Evolutionary conservation across 2,329 filamentous ascomycete species (phyloP), one percentile per base, ranked within the genome.

Genomic region (Fusarium floridanum): DNA sequence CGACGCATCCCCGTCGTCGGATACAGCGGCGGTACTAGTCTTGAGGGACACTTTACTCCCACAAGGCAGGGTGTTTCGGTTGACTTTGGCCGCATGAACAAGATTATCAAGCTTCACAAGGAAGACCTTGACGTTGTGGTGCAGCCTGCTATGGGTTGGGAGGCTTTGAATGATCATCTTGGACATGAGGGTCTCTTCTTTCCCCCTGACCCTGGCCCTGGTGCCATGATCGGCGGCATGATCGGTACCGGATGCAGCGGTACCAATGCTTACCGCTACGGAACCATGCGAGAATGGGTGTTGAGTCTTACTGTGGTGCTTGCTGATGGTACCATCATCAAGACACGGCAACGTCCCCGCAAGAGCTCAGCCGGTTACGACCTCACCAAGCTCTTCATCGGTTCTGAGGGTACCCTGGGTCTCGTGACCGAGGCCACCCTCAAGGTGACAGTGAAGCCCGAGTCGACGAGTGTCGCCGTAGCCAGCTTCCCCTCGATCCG

Each of bases 281-380:
- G 95, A 72, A 98, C 95, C 3, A 98, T 98, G 95, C 92, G 94
- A 72, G 95, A 98, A 81, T 98, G 95, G 95, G 95, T 98, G 14
- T 85, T 97, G 24, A 93, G 90, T 64, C 84, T 98, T 75, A 98
- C 95, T 0, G 94, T 97, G 5, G 95, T 98, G 12, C 88, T 98
- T 78, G 95, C 95, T 20, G 95, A 98, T 82, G 95, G 95, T 60
- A 97, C 95, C 1, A 84, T 98, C 61, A 92, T 98, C 84, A 96
- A 95, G 86, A 98, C 95, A 12, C 89, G 94, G 72, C 95, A 97
- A 83, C 90, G 95, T 59, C 95, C 95, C 12, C 90, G 95, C 76
- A 98, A 98, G 87, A 95, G 93, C 79, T 95, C 93, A 65, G 95
- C 95, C 36, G 95, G 95, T 29, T 98, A 98, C 84, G 95, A 98